Base-by-base conservation (phyloP, 2,329 filamentous ascomycete genomes). In the Trichoderma sp. region DNA sequence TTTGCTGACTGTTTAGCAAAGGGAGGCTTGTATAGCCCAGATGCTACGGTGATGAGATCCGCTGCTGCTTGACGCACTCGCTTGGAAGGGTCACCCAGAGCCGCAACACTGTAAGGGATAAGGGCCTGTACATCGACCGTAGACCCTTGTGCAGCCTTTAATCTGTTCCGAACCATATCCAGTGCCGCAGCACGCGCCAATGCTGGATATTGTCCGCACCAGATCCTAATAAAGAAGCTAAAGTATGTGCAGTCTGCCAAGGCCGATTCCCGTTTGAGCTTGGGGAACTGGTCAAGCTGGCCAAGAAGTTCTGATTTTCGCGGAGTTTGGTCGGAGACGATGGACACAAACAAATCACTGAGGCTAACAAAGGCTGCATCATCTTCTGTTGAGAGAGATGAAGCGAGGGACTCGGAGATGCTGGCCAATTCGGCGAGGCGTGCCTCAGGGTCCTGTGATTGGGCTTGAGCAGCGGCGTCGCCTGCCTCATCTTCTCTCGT, bases 71-170 rank as follows among this genome's bases (percentile, higher is more conserved):
- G 91, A 62, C 95, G 93, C 59, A 98, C 93, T 77, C 91, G 91
- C 77, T 92, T 91, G 1, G 94, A 94, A 6, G 91, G 85, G 82
- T 98, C 96, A 29, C 91, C 88, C 21, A 98, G 88, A 27, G 93
- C 93, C 50, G 89, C 87, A 63, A 98, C 85, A 38, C 93, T 87
- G 84, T 97, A 98, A 3, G 96, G 96, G n/a, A 98, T 81, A 21
- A 98, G 83, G 12, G 91, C 90, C 81, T 98, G 96, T 66, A 95
- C 88, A 81, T 98, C 93, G 8, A 89, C 81, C 24, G 86, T 85
- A 27, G 81, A 83, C 12, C 84, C 84, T 75, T 89, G 87, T 16
- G 84, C 84, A 11, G 84, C 83, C 71, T 90, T 89, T 21, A 95
- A 82, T 31, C 88, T 86, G 35, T 86, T 86, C 76, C 91, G 90